Conservation (phyloP, 1,284 basidiomycete species). For the Ceratobasidium sp. region DNA sequence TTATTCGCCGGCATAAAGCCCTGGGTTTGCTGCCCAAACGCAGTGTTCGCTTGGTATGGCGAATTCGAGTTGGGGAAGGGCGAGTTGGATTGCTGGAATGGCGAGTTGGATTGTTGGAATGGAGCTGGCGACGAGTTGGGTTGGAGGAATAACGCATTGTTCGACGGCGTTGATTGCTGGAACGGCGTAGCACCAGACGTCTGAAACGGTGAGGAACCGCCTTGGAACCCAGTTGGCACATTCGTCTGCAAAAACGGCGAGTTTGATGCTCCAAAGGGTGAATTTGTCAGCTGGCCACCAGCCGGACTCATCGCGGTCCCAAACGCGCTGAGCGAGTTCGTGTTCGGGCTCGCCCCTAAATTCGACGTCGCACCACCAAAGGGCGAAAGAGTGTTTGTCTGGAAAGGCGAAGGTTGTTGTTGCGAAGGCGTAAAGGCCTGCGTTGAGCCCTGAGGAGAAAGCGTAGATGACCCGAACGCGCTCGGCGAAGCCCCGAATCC, state of each 20-base stretch:
- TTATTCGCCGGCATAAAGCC: background rate
- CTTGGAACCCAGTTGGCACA: constrained; percentile 15
- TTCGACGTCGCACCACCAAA: constrained; percentile 24
- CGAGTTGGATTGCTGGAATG: constrained; percentile 35
- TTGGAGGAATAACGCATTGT: constrained; percentile 32
- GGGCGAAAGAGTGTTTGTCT: constrained; percentile 22
- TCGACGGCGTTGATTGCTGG: constrained; percentile 32
- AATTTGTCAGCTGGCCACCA: constrained; percentile 5
- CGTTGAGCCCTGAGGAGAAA: background rate
- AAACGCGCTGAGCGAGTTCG: constrained; percentile 18
- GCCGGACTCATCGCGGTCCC: constrained; percentile 41
- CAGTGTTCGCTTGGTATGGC: constrained; percentile 23
- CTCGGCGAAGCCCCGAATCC: constrained; percentile 32
- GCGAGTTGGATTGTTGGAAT: constrained; percentile 42
- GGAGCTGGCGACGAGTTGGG: background rate
- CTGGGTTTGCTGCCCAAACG: background rate
- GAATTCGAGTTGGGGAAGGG: constrained; percentile 33
- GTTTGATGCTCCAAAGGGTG: constrained; percentile 30
- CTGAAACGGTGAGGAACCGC: constrained; percentile 19
- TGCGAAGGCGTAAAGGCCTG: constrained; percentile 17
- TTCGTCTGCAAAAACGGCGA: constrained; percentile 29
- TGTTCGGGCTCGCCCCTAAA: background rate
- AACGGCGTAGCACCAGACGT: constrained; percentile 6
- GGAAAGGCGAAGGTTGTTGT: constrained; percentile 20
- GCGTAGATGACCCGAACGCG: constrained; percentile 31